A percentile compares a stretch with the other conserved stretches of the same genome.
Evolutionary conservation across 1,139 yeast species (phyloP).

Genomic region (Zygoascus meyerae): DNA sequence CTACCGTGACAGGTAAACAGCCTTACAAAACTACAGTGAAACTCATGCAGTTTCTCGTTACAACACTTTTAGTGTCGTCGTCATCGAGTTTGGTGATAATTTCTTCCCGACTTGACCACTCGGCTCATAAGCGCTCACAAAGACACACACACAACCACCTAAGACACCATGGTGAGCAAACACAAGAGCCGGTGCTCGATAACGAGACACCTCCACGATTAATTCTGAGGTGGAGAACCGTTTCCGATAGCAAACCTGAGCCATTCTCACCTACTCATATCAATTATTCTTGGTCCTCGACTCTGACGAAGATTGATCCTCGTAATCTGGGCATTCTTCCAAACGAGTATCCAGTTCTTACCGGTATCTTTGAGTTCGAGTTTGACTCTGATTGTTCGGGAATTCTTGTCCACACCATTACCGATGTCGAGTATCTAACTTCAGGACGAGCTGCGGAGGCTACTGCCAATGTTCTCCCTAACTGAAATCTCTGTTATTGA

Average conservation of each 20-base stretch:
- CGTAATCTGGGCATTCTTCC: slow-evolving; percentile 23
- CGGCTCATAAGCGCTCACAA: not conserved
- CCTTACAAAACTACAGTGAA: slow-evolving; percentile 48
- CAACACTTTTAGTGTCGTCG: slow-evolving; percentile 28
- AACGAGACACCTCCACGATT: slow-evolving; percentile 16
- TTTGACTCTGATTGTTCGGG: slow-evolving; percentile 52
- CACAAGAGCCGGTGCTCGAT: slow-evolving; percentile 1
- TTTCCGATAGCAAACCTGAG: not conserved
- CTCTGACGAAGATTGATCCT: slow-evolving; percentile 18
- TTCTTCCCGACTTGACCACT: slow-evolving; percentile 15
- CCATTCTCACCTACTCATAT: slow-evolving; percentile 7
- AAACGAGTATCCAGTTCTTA: slow-evolving; percentile 38
- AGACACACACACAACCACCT: not conserved
- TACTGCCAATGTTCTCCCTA: too few relatives aligned
- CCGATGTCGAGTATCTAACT: slow-evolving; percentile 62
- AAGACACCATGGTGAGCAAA: not conserved
- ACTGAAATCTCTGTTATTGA: too few relatives aligned
- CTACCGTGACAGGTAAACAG: slow-evolving; percentile 54
- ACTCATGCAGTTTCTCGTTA: slow-evolving; percentile 26
- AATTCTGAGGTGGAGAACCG: slow-evolving; percentile 24
- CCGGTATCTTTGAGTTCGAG: slow-evolving; percentile 75
- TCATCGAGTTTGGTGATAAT: slow-evolving; percentile 24
- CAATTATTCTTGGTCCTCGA: slow-evolving; percentile 18
- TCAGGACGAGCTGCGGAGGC: slow-evolving; percentile 16
- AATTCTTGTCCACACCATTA: slow-evolving; percentile 68